Base-by-base conservation (phyloP, 148 eudicot genomes). In the Polygonum aviculare region DNA sequence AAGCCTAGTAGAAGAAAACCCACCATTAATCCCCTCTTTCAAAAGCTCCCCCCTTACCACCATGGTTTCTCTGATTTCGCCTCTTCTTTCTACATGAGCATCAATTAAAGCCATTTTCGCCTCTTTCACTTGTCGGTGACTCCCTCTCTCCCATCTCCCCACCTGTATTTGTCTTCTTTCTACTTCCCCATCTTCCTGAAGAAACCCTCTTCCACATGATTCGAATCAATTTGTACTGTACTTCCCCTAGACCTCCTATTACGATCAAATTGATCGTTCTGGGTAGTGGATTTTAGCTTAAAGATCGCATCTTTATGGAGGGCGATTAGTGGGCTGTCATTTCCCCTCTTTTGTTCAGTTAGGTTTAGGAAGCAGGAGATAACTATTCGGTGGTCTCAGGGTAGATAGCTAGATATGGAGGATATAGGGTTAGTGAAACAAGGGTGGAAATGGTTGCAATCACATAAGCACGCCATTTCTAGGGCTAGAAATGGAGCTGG, bases 361-460 rank as follows among this genome's bases (percentile, higher is more conserved):
- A 62, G 69, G 38, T 26, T 62, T 62, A 62, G 69, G 3, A 62
- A 57, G 63, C 33, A 57, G 31, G 26, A 57, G 63, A 21, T 21
- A 33, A 7, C 31, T 55, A 9, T 55, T 11, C 5, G 2, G 31
- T 8, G 63, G 63, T 57, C 63, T 57, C 63, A 79, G 77, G 38
- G 10, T 69, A 75, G 9, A 36, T 77, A 90, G 38, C 6, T 69
- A 75, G 9, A 36, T 77, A 90, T 92, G 99, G 99, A 88, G 88
- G 97, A 95, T 87, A 85, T 92, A 69, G 91, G 98, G 81, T 45
- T 90, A 78, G 87, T 92, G 75, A 88, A 90, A 77, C 93, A 94
- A 79, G 91, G 84, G 15, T 95, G 89, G 97, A 89, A 88, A 80
- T 95, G 97, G 97, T 41, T 92, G 78, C 84, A 84, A 75, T 92